phyloP scores from a whole-genome alignment of 371 early-diverging fungal species.

The Mucor piriformis region DNA sequence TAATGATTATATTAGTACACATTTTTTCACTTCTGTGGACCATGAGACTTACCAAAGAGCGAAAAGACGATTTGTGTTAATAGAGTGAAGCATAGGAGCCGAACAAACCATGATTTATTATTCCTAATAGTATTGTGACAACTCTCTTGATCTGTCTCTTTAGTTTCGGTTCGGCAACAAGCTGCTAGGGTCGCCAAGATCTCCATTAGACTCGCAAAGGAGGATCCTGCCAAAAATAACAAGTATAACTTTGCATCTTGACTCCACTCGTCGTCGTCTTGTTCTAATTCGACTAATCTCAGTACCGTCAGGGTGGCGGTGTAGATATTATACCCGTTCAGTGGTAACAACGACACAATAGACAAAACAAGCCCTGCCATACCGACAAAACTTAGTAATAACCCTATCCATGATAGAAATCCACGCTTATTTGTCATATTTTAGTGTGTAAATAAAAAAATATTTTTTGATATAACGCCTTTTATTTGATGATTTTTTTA shows the following conservation, averaged over 20 bases:
- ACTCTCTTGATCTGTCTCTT: neutral
- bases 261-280: constrained; percentile 11
- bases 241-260: constrained; percentile 11
- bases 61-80: constrained; percentile 21
- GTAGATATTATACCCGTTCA: constrained; percentile 26
- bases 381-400: constrained; percentile 25
- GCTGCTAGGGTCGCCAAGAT: constrained; percentile 15
- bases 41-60: constrained; percentile 28
- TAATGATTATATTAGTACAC: neutral
- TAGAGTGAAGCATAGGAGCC: constrained; percentile 12
- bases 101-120: constrained; percentile 23
- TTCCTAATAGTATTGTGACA: neutral
- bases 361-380: constrained; percentile 29
- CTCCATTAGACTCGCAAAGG: constrained; percentile 12
- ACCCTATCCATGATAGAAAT: constrained; percentile 12
- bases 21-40: too few species aligned
- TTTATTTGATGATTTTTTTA: too few species aligned
- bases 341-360: constrained; percentile 24
- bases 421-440: constrained; percentile 12
- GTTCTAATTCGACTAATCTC: constrained; percentile 17
- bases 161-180: constrained; percentile 10
- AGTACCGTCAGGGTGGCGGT: constrained; percentile 5
- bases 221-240: constrained; percentile 15
- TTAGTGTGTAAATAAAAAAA: neutral
- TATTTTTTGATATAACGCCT: too few species aligned